Base-by-base conservation (phyloP, 75 land plant genomes). In the Pseudotsuga menziesii region DNA sequence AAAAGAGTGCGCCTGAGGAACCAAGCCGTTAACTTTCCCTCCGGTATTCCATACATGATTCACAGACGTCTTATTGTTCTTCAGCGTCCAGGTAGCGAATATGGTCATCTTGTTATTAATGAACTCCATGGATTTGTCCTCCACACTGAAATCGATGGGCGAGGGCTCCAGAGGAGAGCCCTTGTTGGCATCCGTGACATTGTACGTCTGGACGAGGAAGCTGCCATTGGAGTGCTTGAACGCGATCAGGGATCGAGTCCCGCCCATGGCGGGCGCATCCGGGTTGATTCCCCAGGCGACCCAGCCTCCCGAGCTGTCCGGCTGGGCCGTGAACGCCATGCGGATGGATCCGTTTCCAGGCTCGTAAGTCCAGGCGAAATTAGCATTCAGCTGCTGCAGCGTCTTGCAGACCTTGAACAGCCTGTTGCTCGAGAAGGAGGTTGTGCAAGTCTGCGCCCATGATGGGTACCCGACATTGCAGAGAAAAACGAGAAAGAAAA, bases 21-120 rank as follows among this genome's bases (percentile, higher is more conserved):
- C 11, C 17, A 71, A 55, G 22, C 75, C 76, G 4, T 55, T 25
- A 0, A 84, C 72, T 12, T 83, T 76, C 9, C 69, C 22, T 9
- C 86, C 86, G 14, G 71, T 70, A 60, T 90, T 88, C 90, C 90
- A 90, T 25, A 88, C 92, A 52, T 81, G 87, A 56, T 76, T 80
- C 14, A 87, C 13, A 19, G 75, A 82, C 19, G 88, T 83, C 39
- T 60, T 67, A 14, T 54, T 78, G 61, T 20, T 44, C 77, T 79
- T 79, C 5, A 89, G 70, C 77, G 26, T 75, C 76, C 88, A 23
- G 12, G 63, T 81, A 7, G 84, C 92, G 56, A 81, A 90, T 4
- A 89, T 78, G 70, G 61, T 63, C 74, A 90, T 75, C 52, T 69
- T 8, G 62, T 62, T 76, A 58, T 26, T 23, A 4, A 4, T 32